These are phyloP conservation scores for Cladosporium austrohemisphaericum DNA, from an alignment of 2,329 filamentous ascomycete species.

Conservation along the genomic window DNA sequence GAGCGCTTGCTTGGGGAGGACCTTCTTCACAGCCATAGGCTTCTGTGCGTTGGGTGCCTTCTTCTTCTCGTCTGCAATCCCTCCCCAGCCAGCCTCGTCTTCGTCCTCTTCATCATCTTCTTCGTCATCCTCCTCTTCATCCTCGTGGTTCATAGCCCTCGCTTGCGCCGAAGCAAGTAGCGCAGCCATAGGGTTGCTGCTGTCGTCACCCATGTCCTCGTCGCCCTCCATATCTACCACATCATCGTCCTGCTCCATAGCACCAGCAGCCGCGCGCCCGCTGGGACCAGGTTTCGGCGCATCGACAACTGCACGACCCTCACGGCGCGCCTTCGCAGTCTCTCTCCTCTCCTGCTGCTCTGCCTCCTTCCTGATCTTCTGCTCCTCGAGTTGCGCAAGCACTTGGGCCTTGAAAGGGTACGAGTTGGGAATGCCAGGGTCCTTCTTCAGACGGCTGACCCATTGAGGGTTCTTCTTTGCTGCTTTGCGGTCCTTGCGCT, in stretches of 20 bases:
- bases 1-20: slow-evolving; percentile 89
- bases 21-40: slow-evolving; percentile 51
- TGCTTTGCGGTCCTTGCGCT: slow-evolving; percentile 81
- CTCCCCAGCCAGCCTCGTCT: slow-evolving; percentile 36
- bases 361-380: slow-evolving; percentile 73
- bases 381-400: slow-evolving; percentile 90
- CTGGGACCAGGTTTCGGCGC: slow-evolving; percentile 30
- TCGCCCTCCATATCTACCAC: slow-evolving; percentile 51
- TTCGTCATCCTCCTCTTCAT: slow-evolving; percentile 56
- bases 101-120: slow-evolving; percentile 55
- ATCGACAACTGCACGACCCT: slow-evolving; percentile 33
- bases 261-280: slow-evolving; percentile 44
- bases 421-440: slow-evolving; percentile 93
- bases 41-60: slow-evolving; percentile 10
- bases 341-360: slow-evolving; percentile 69
- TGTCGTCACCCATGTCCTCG: slow-evolving; percentile 59
- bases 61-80: slow-evolving; percentile 17
- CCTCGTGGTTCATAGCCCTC: slow-evolving; percentile 65
- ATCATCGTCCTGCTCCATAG: slow-evolving; percentile 43
- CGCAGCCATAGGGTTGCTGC: slow-evolving; percentile 86
- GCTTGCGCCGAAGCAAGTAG: slow-evolving; percentile 78
- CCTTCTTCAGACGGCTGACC: slow-evolving; percentile 92
- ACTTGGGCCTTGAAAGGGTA: slow-evolving; percentile 98
- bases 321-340: slow-evolving; percentile 53
- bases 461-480: slow-evolving; percentile 98